These are phyloP conservation scores for Penicillium sp. DNA, from an alignment of 2,329 filamentous ascomycete genomes.

Conservation along the genomic window DNA sequence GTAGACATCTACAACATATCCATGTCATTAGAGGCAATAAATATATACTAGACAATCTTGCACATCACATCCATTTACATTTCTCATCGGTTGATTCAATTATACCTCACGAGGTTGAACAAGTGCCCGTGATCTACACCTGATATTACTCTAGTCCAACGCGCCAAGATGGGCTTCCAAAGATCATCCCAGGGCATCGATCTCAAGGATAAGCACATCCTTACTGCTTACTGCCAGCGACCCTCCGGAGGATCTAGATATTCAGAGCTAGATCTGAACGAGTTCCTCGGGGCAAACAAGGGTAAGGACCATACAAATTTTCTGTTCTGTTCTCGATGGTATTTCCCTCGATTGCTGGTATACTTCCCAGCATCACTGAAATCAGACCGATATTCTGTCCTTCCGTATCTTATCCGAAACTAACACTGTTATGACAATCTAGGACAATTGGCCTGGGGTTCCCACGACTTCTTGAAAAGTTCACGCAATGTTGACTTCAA, in stretches of 20 bases:
- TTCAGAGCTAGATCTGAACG: slow-evolving; percentile 24
- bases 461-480: slow-evolving; percentile 12
- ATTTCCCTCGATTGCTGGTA: neutral
- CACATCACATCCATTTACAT: neutral
- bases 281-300: slow-evolving; percentile 18
- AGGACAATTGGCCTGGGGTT: slow-evolving; percentile 24
- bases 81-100: neutral
- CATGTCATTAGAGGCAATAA: slow-evolving; percentile 17
- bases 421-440: neutral
- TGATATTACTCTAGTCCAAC: neutral
- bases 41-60: neutral
- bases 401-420: neutral
- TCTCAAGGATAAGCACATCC: slow-evolving; percentile 21
- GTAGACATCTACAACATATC: slow-evolving; percentile 7
- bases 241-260: slow-evolving; percentile 18
- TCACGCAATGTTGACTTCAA: slow-evolving; percentile 15
- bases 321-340: neutral
- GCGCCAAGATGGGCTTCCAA: slow-evolving; percentile 23
- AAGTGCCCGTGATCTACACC: neutral
- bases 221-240: slow-evolving; percentile 21
- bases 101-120: neutral
- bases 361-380: neutral
- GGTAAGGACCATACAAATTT: slow-evolving; percentile 10
- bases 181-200: slow-evolving; percentile 20
- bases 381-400: neutral